Evolutionary conservation across 441 rosid genomes (phyloP).

Genomic region (Cnidoscolus chayamansa): DNA sequence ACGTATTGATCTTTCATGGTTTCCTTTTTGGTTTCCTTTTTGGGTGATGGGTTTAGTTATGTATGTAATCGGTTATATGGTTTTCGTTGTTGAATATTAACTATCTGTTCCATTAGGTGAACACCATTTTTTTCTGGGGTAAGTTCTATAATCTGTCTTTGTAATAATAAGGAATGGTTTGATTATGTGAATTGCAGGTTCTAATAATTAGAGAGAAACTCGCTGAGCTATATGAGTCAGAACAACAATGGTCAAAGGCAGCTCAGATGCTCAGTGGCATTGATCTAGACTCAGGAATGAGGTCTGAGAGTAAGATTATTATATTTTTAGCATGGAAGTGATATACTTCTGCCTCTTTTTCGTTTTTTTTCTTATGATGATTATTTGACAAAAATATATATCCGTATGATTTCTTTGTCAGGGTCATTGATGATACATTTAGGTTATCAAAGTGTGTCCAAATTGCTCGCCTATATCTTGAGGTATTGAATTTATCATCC

Average conservation of each 20-base stretch:
- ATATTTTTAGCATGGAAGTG: not conserved
- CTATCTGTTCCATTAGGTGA: not conserved
- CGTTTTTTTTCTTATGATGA: not conserved
- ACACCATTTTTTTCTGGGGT: too few relatives aligned
- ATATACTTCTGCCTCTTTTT: not conserved
- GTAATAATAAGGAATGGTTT: not conserved
- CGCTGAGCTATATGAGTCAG: constrained; percentile 87
- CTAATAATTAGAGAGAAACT: constrained; percentile 92
- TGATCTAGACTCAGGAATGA: constrained; percentile 95
- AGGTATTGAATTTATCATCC: constrained; percentile 44
- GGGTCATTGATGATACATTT: constrained; percentile 85
- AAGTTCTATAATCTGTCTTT: not conserved
- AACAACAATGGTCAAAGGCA: constrained; percentile 95
- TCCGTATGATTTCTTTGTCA: constrained; percentile 26
- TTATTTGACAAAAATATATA: not conserved
- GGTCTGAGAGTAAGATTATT: constrained; percentile 46
- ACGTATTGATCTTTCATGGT: too few relatives aligned
- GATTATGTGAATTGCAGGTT: constrained; percentile 43
- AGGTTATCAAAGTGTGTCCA: constrained; percentile 94
- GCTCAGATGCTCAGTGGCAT: constrained; percentile 99
- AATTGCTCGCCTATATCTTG: constrained; percentile 94
- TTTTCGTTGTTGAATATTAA: too few relatives aligned
- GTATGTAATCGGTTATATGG: too few relatives aligned
- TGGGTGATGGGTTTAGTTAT: too few relatives aligned
- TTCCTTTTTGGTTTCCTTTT: too few relatives aligned